Evolutionary conservation across 352 stramenopile species (phyloP).

Genomic region (Globisporangium rhizosaccharum): DNA sequence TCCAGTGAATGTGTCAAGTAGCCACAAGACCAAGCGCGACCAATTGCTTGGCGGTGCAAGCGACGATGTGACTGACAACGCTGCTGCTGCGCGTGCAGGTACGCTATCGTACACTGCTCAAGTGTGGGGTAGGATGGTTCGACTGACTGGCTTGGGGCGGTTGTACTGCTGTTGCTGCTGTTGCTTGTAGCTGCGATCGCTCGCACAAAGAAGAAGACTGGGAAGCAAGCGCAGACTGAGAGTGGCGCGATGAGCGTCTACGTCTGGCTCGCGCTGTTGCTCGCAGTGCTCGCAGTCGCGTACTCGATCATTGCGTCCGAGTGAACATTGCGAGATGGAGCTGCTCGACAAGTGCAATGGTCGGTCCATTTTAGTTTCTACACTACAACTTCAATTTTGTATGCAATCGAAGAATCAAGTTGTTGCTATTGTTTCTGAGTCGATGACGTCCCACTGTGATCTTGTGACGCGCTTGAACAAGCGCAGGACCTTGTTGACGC

Average conservation of each 20-base stretch:
- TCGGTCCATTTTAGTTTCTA: too few species aligned
- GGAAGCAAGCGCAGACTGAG: constrained; percentile 30
- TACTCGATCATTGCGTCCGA: constrained; percentile 9
- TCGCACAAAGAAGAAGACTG: constrained; percentile 60
- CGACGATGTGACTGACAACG: constrained; percentile 33
- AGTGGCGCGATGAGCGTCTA: constrained; percentile 20
- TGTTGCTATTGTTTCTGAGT: too few species aligned
- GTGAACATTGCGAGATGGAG: neutral
- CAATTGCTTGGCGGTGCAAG: constrained; percentile 20
- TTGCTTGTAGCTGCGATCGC: constrained; percentile 47
- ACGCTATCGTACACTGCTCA: too few species aligned
- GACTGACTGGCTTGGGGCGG: too few species aligned
- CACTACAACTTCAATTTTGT: too few species aligned
- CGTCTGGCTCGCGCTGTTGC: constrained; percentile 34
- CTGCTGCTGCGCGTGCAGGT: constrained; percentile 37
- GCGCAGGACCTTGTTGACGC: too few species aligned
- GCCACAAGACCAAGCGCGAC: constrained; percentile 23
- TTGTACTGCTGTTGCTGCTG: too few species aligned
- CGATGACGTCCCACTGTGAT: too few species aligned
- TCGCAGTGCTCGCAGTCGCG: constrained; percentile 28
- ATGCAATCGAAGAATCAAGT: too few species aligned
- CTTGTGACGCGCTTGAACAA: too few species aligned
- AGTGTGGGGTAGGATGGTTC: too few species aligned
- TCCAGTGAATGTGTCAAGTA: neutral
- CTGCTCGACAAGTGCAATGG: too few species aligned